Evolutionary conservation across 331 rosid species (phyloP).

Genomic region (Ulmus americana): DNA sequence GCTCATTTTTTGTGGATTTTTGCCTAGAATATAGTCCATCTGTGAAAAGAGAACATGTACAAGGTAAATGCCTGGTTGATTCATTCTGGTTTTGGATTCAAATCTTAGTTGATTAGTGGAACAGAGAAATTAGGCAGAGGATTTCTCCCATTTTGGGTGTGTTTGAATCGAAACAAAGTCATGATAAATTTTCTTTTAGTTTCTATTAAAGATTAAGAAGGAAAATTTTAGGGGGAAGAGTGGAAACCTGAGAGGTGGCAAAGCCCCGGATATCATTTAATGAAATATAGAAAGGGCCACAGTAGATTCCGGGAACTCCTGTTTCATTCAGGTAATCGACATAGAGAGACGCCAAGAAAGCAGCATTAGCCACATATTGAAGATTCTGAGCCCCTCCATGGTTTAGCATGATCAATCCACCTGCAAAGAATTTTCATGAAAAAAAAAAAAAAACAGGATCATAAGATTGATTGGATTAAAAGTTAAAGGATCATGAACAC

Average conservation of each 20-base stretch:
- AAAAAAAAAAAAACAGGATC: background rate
- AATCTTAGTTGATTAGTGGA: no score
- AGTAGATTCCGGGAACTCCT: conserved; percentile 49
- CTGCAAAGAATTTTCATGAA: conserved; percentile 22
- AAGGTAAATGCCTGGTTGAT: no score
- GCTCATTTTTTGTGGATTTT: conserved; percentile 62
- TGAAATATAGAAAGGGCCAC: conserved; percentile 38
- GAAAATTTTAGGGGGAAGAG: background rate
- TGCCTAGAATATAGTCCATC: conserved; percentile 60
- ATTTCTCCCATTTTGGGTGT: no score
- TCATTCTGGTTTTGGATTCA: no score
- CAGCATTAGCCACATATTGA: conserved; percentile 60
- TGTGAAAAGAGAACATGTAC: background rate
- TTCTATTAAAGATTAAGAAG: background rate
- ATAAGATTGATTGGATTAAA: no score
- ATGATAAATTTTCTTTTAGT: no score
- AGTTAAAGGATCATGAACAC: no score
- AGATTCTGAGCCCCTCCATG: conserved; percentile 41
- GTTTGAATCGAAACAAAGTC: no score
- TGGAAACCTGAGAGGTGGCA: conserved; percentile 61
- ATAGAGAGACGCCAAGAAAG: conserved; percentile 52
- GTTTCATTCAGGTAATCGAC: conserved; percentile 49
- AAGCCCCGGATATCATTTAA: conserved; percentile 31
- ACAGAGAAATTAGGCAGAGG: no score
- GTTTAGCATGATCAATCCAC: conserved; percentile 51